Conservation (phyloP, 108 stramenopile genomes). For the Mayamaea pseudoterrestris region DNA sequence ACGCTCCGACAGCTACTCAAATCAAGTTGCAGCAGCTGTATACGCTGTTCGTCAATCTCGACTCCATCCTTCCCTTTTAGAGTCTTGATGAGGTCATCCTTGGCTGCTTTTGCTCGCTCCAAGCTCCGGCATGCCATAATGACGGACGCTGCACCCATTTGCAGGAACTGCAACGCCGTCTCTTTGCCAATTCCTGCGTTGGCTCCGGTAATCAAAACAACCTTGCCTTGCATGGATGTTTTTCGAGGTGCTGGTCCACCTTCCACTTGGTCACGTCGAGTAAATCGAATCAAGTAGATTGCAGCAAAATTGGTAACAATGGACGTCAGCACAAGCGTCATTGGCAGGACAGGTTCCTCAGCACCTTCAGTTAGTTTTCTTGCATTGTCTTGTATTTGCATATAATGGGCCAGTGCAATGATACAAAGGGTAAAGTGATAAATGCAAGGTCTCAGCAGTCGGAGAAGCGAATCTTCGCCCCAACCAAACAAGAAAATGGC, state of each 20-base stretch:
- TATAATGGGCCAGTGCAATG: no score
- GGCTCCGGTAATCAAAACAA: constrained; percentile 67
- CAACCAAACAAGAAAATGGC: not conserved
- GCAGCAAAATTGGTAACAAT: no score
- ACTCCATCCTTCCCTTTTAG: no score
- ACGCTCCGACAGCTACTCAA: constrained; percentile 40
- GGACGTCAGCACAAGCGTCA: no score
- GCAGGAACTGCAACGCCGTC: constrained; percentile 61
- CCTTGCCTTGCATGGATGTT: constrained; percentile 7
- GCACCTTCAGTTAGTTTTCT: no score
- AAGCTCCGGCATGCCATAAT: constrained; percentile 60
- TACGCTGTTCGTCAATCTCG: not conserved
- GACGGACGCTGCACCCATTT: constrained; percentile 51
- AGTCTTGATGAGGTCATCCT: constrained; percentile 18
- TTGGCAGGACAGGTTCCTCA: no score
- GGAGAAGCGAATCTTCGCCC: not conserved
- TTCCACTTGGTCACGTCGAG: constrained; percentile 1
- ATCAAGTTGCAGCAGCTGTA: constrained; percentile 32
- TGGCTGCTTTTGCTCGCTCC: constrained; percentile 36
- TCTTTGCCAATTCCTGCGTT: constrained; percentile 77
- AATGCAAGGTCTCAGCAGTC: no score
- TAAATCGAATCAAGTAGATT: not conserved
- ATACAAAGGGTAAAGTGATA: no score
- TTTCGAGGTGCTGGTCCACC: constrained; percentile 2
- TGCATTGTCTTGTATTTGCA: no score